Percentiles rank a stretch among this genome's conserved stretches.
Evolutionary conservation across 2,329 filamentous ascomycete genomes (phyloP).

Genomic region (Albifimbria verrucaria): DNA sequence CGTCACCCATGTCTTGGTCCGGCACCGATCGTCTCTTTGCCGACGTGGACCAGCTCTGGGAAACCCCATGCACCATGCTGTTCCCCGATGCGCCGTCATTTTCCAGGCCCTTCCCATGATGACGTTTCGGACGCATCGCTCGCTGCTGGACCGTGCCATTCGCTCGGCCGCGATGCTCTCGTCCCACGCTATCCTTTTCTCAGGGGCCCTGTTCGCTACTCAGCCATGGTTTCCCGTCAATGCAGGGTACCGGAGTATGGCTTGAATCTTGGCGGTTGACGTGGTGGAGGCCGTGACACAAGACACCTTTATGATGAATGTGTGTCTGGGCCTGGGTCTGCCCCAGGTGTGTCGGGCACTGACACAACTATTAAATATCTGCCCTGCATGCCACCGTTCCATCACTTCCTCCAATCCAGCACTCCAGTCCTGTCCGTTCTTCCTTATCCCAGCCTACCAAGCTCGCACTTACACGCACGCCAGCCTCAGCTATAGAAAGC

Average conservation of each 20-base stretch:
- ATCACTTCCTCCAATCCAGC: no score
- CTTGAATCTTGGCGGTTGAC: background rate
- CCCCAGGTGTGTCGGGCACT: background rate
- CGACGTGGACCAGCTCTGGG: background rate
- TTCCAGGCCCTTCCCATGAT: no score
- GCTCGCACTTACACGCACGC: background rate
- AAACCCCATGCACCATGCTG: background rate
- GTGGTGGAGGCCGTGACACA: conserved; percentile 1
- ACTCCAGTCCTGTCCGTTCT: background rate
- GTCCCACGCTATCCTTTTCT: no score
- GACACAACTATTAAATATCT: background rate
- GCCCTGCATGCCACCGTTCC: no score
- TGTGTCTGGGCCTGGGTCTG: background rate
- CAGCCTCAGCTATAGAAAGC: conserved; percentile 12
- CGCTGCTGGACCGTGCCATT: no score
- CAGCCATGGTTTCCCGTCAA: no score
- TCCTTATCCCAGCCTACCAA: background rate
- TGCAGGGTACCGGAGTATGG: no score
- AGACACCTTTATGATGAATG: background rate
- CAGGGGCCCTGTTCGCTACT: no score
- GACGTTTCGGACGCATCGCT: background rate
- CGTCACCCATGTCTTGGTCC: background rate
- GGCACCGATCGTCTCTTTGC: background rate
- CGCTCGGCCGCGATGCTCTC: no score
- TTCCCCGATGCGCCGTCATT: background rate